Base-by-base conservation (phyloP, 1,139 yeast species). In the Torulaspora pretoriensis region DNA sequence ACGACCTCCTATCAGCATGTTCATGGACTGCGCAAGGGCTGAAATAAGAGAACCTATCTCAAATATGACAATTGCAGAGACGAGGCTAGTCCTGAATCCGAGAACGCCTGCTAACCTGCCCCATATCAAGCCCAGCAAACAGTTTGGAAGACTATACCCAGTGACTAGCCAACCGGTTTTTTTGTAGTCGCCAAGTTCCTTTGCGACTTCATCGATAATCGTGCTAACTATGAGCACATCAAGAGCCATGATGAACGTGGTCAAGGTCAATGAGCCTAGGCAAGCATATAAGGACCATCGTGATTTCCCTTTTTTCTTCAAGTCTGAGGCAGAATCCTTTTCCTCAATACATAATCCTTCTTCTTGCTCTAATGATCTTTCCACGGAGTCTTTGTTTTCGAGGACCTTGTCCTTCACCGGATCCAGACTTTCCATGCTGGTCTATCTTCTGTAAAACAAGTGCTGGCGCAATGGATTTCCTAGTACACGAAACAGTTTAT, bases 141-240 rank as follows among this genome's bases (percentile, higher is more conserved):
- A 77, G 64, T 75, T 69, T 1, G 85, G 76, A 32, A 81, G 64
- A 55, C 78, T 57, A 59, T 72, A 81, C 1, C 80, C 84, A 3
- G 80, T 64, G 3, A 78, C 66, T 31, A 80, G 54, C 85, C 85
- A 80, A 10, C 78, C 78, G 24, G 78, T 67, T 53, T 78, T 71
- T 16, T 73, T 72, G 52, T 77, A 78, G 4, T 72, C 70, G 35
- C 70, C 57, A 56, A 81, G 80, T 52, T 77, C 67, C 35, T 67
- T 63, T 4, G 81, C 80, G 5, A 81, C 78, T 1, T 69, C 68
- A 3, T 80, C 70, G 43, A 80, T 63, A 4, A 80, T 68, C 2
- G 86, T 77, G 2, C 77, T 68, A 1, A 78, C 76, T 48, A 81
- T 80, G 1, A 86, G 81, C 55, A 78, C 83, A 57, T 81, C 88